Percentiles rank a stretch among this genome's conserved stretches.
Conservation (phyloP, 1,139 yeast genomes). For the Kodamaea alishanica region DNA sequence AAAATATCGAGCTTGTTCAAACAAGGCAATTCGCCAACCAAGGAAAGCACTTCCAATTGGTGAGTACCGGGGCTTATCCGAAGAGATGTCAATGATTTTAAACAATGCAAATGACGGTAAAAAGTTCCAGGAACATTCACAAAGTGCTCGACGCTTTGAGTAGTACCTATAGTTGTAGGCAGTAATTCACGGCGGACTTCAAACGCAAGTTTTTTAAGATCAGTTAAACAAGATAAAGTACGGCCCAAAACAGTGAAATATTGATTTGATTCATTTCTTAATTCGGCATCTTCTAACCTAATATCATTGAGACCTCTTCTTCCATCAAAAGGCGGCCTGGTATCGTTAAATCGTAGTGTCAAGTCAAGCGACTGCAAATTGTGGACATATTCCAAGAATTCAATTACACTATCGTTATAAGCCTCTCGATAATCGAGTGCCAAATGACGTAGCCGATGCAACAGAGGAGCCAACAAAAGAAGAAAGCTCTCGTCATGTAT, state of each 20-base stretch:
- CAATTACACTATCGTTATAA: conserved; percentile 38
- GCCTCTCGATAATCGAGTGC: conserved; percentile 46
- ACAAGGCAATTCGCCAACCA: conserved; percentile 25
- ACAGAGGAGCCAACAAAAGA: conserved; percentile 20
- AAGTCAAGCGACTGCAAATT: conserved; percentile 34
- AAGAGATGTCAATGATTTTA: conserved; percentile 28
- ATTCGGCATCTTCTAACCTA: too few relatives aligned
- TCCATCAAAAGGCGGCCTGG: conserved; percentile 24
- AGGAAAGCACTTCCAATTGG: conserved; percentile 22
- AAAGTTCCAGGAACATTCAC: conserved; percentile 10
- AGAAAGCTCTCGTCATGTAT: conserved; percentile 27
- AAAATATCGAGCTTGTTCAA: conserved; percentile 43
- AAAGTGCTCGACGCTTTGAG: conserved; percentile 15
- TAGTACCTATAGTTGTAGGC: neutral
- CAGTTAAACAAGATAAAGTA: conserved; percentile 1
- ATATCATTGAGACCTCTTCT: neutral
- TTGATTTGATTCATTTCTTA: neutral
- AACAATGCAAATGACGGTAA: conserved; percentile 5
- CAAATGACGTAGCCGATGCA: conserved; percentile 27
- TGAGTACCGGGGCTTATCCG: conserved; percentile 38
- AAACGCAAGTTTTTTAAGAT: conserved; percentile 4
- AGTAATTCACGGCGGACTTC: conserved; percentile 6
- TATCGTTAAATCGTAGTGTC: conserved; percentile 38
- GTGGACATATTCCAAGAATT: conserved; percentile 24
- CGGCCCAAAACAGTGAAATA: conserved; percentile 5